Evolutionary conservation across 495 filamentous ascomycete genomes (phyloP).

Genomic region (Talaromyces nanjingensis): DNA sequence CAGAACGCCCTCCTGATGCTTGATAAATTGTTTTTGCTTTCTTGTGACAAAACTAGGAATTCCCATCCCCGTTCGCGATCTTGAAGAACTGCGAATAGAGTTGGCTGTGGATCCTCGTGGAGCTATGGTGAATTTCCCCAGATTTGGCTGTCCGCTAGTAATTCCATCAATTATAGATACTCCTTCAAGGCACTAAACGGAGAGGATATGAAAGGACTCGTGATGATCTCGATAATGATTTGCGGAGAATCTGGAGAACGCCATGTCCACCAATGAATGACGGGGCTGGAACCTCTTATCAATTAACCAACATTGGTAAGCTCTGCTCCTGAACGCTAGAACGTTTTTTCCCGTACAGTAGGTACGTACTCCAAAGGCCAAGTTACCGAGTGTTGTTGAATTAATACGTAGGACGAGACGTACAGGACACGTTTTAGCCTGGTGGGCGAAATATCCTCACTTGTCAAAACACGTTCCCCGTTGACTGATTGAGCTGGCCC

Average conservation of each 20-base stretch:
- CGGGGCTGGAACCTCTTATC: neutral
- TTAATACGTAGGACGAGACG: too few species aligned
- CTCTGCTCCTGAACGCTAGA: neutral
- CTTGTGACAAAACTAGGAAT: neutral
- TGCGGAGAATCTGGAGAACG: neutral
- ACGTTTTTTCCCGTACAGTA: too few species aligned
- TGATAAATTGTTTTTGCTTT: neutral
- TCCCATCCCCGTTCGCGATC: neutral
- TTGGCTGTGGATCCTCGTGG: neutral
- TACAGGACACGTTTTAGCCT: too few species aligned
- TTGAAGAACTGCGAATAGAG: neutral
- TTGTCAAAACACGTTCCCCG: too few species aligned
- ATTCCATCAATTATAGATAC: neutral
- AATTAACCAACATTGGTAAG: neutral
- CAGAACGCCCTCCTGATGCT: neutral
- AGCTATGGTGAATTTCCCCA: neutral
- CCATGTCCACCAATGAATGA: neutral
- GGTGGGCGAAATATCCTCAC: too few species aligned
- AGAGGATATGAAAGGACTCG: neutral
- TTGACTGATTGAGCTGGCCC: too few species aligned
- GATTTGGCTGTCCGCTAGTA: neutral
- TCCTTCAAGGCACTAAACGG: neutral
- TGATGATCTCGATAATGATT: neutral
- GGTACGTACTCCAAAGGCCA: too few species aligned
- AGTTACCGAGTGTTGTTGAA: too few species aligned